A percentile compares a stretch with the other conserved stretches of the same genome.
These are phyloP conservation scores for Scedosporium apiospermum DNA, from an alignment of 2,329 filamentous ascomycete species.

Conservation along the genomic window DNA sequence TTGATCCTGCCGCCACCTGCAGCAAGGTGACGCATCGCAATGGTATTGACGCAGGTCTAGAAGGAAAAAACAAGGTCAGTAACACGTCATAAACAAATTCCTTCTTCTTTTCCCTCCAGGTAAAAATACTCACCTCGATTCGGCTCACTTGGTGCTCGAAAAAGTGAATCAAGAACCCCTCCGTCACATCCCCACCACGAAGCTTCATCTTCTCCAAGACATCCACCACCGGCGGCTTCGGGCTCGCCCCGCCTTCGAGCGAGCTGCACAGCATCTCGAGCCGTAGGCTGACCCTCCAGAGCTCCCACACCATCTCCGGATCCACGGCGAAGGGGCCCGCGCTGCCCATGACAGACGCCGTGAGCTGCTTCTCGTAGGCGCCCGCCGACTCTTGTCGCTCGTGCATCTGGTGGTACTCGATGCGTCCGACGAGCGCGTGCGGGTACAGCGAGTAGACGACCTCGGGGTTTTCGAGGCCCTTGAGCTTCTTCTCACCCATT, in stretches of 20 bases:
- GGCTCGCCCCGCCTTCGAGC: constrained; percentile 49
- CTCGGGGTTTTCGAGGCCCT: constrained; percentile 95
- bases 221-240: constrained; percentile 75
- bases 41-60: constrained; percentile 71
- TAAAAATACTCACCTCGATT: constrained; percentile 65
- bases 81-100: not conserved
- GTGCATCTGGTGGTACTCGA: constrained; percentile 54
- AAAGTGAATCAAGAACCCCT: constrained; percentile 79
- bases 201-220: constrained; percentile 60
- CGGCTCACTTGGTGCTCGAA: constrained; percentile 91
- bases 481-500: constrained; percentile 87
- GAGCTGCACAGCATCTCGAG: constrained; percentile 89
- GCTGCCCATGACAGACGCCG: constrained; percentile 51
- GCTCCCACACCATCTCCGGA: constrained; percentile 73
- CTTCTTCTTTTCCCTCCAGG: not conserved
- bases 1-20: constrained; percentile 54
- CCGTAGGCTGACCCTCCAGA: constrained; percentile 83
- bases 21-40: constrained; percentile 71
- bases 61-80: not conserved
- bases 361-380: constrained; percentile 31
- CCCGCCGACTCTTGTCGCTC: constrained; percentile 23
- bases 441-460: constrained; percentile 94
- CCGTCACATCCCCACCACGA: constrained; percentile 75
- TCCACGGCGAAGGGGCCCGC: constrained; percentile 66
- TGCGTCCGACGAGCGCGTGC: constrained; percentile 73